Evolutionary conservation across 768 basidiomycete species (phyloP), one percentile per base, ranked within the genome.

Genomic region (Ramaria rubella): DNA sequence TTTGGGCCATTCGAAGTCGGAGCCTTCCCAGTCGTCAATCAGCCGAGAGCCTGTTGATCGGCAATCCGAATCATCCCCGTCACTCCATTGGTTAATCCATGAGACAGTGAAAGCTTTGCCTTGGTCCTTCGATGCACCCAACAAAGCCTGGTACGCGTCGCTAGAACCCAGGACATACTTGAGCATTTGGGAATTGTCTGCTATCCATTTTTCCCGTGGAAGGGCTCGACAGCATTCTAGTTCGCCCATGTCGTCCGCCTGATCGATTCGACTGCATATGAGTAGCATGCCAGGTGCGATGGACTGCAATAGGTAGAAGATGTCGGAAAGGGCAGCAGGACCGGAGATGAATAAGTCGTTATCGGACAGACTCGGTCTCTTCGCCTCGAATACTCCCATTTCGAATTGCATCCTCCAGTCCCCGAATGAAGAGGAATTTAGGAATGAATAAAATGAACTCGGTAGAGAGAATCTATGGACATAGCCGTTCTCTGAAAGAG

Each of bases 371-470:
- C 38, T 17, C 19, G 52, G 38, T 24, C 52, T 24, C 19, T 31
- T 31, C 17, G 42, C 43, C 19, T 54, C 52, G 29, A 54, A 54
- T 27, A 44, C 43, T 3, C 52, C 52, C 33, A 30, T 44, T 42
- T 54, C 52, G 23, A 54, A 54, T 40, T 54, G 52, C 26, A 29
- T 42, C 29, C 38, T 54, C 52, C 52, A 54, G 5, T 54, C 52
- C 14, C 38, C 33, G 23, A 42, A 54, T 24, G 23, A 26, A 31
- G 12, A 40, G 24, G 43, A 26, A 30, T 44, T 31, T 19, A 54
- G 52, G 52, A 54, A 54, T 24, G 38, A 14, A 23, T 26, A 44
- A 44, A 54, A 44, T 26, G 52, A 26, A 14, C 24, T 31, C 24
- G 52, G 52, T 17, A 54, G 19, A 17, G 52, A 36, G 19, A 54